Evolutionary conservation across 2,329 filamentous ascomycete genomes (phyloP).

Genomic region (Ambrosiella beaveri): DNA sequence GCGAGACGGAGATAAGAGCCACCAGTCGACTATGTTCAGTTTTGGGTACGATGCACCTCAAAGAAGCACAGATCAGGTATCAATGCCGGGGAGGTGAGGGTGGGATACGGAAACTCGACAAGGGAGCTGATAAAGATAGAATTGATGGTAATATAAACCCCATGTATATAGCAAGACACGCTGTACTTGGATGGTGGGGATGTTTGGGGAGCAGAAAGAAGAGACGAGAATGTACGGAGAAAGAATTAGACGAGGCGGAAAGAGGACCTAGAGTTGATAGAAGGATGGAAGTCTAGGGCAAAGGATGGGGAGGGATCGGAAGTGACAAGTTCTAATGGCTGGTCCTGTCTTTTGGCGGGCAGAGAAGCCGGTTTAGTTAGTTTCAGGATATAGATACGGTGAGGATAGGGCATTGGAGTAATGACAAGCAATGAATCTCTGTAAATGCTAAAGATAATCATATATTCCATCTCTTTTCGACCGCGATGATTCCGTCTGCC

Average conservation of each 20-base stretch:
- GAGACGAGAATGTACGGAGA: not conserved
- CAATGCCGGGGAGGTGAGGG: not conserved
- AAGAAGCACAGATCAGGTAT: slow-evolving; percentile 2
- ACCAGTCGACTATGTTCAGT: not conserved
- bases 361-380: not conserved
- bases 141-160: not conserved
- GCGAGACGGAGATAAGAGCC: slow-evolving; percentile 3
- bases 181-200: not conserved
- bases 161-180: not conserved
- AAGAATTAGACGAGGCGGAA: not conserved
- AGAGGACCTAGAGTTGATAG: not conserved
- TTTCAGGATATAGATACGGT: not conserved
- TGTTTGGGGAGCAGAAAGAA: not conserved
- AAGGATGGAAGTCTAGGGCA: not conserved
- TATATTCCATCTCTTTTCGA: not conserved
- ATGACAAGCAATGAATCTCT: not conserved
- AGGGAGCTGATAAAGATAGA: not conserved
- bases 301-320: not conserved
- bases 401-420: not conserved
- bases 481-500: not conserved
- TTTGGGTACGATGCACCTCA: not conserved
- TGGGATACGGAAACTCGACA: not conserved
- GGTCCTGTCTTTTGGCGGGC: not conserved
- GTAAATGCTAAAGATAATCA: not conserved
- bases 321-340: not conserved